Conservation (phyloP, 192 early-diverging fungal genomes). For the Coemansia sp. region DNA sequence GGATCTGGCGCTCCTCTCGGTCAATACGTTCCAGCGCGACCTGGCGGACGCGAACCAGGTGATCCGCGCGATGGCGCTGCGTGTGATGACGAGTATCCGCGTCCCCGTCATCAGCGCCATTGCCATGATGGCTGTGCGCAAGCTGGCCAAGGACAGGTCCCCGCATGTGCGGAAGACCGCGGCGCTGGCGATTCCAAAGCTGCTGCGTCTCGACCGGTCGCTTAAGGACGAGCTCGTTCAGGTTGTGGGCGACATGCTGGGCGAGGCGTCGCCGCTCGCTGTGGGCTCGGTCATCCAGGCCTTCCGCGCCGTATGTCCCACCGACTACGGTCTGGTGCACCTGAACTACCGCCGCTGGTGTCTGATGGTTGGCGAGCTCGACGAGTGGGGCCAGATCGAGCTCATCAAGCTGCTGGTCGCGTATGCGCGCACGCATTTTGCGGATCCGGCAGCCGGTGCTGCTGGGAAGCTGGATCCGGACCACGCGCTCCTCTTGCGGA, state of each 20-base stretch:
- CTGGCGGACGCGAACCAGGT: constrained; percentile 88
- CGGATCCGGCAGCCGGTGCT: not conserved
- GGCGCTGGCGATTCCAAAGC: constrained; percentile 86
- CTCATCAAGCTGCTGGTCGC: constrained; percentile 74
- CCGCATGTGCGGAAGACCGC: constrained; percentile 94
- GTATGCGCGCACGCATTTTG: constrained; percentile 72
- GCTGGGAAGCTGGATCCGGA: constrained; percentile 70
- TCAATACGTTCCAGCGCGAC: constrained; percentile 99
- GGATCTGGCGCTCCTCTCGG: constrained; percentile 89
- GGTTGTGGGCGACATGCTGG: constrained; percentile 72
- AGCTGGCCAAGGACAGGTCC: constrained; percentile 79
- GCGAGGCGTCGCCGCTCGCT: constrained; percentile 83
- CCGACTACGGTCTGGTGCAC: constrained; percentile 83
- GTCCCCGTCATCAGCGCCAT: constrained; percentile 91
- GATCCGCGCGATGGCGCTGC: constrained; percentile 92
- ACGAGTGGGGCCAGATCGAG: constrained; percentile 96
- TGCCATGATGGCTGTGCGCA: constrained; percentile 87
- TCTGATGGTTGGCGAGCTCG: constrained; percentile 77
- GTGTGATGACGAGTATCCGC: constrained; percentile 93
- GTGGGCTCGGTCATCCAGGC: constrained; percentile 84
- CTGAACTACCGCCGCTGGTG: constrained; percentile 87
- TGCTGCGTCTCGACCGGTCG: constrained; percentile 70
- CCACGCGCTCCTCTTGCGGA: constrained; percentile 70
- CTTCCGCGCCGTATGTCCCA: constrained; percentile 86
- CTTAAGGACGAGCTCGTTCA: constrained; percentile 77